Evolutionary conservation across 768 basidiomycete genomes (phyloP), one percentile per base, ranked within the genome.

Genomic region (Leccinum fibrillosum): DNA sequence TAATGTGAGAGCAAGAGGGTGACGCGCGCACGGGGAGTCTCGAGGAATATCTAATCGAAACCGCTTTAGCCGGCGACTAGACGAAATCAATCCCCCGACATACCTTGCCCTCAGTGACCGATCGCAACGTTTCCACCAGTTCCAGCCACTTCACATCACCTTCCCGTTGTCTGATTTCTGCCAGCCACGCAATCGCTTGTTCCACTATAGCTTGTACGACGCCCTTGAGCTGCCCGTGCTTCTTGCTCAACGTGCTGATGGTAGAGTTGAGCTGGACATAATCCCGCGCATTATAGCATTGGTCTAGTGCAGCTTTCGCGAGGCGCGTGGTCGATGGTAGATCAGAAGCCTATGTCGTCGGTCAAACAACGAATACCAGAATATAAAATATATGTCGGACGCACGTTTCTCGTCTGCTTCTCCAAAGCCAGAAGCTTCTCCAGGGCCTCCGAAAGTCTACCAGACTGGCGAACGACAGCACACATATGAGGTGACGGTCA

Each of bases 91-190:
- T 32, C 45, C 34, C 54, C 23, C 52, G 9, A 59, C 85, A 57
- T 64, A 90, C 96, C 86, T 98, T 99, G 53, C 97, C 97, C 77
- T 99, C 97, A 0, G 97, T 96, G 44, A 99, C 92, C 45, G 82
- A 79, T 69, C 96, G 84, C 64, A 99, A 72, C 5, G 94, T 96
- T 75, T 95, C 88, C 35, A 98, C 83, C 48, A 98, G 74, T 66
- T 93, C 88, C 49, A 98, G 76, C 91, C 94, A 95, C 68, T 80
- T 83, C 62, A 86, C 85, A 23, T 79, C 76, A 44, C 91, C 90
- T 62, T 86, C 81, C 45, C 78, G 74, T 66, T 82, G 72, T 66
- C 86, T 86, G 57, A 95, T 80, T 52, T 88, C 86, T 12, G 88
- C 85, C 49, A 98, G 75, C 88, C 91, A 98, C 4, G 75, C 77